phyloP scores from a whole-genome alignment of 768 basidiomycete species.

The Ramaria sp. region DNA sequence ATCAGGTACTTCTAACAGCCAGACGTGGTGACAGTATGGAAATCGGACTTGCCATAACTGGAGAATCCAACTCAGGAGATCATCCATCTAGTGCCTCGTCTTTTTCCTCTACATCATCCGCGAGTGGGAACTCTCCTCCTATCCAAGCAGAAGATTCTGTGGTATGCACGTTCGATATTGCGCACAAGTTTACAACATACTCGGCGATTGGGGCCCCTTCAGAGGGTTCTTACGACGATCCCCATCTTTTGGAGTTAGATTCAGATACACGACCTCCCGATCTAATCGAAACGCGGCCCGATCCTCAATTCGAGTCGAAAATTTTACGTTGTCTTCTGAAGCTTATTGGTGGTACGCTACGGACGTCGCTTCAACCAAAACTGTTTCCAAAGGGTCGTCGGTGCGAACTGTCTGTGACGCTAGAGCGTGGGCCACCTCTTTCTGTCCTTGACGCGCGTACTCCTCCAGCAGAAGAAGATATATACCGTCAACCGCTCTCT shows the following conservation, averaged over 20 bases:
- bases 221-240: conserved; percentile 6
- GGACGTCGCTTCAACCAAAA: conserved; percentile 29
- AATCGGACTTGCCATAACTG: conserved; percentile 58
- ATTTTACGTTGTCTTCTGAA: conserved; percentile 51
- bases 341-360: conserved; percentile 42
- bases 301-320: conserved; percentile 36
- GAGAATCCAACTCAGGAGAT: conserved; percentile 12
- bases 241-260: conserved; percentile 5
- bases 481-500: conserved; percentile 32
- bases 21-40: conserved; percentile 73
- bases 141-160: conserved; percentile 28
- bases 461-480: conserved; percentile 37
- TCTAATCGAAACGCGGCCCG: conserved; percentile 19
- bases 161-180: conserved; percentile 47
- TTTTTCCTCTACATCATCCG: conserved; percentile 14
- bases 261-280: background rate
- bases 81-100: conserved; percentile 12
- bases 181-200: conserved; percentile 32
- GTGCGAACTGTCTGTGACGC: conserved; percentile 54
- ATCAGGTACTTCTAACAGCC: conserved; percentile 70
- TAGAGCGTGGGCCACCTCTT: conserved; percentile 49
- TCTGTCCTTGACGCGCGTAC: conserved; percentile 27
- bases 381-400: conserved; percentile 35
- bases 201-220: conserved; percentile 14
- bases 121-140: conserved; percentile 18